These are phyloP conservation scores for Rosa persica DNA, from an alignment of 306 rosid genomes.

Conservation along the genomic window DNA sequence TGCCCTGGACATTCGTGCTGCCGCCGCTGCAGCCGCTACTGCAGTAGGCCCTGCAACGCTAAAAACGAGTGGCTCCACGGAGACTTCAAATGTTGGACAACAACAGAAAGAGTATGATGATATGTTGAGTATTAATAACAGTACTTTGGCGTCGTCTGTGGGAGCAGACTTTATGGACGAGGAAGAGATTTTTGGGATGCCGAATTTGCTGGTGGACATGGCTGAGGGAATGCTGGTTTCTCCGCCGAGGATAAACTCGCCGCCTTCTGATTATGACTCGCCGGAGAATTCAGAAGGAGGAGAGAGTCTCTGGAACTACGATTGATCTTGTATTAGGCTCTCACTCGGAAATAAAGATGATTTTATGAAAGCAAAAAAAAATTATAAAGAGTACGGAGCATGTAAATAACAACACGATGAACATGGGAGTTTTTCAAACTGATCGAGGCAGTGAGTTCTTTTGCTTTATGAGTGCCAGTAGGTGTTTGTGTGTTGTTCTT, in stretches of 20 bases:
- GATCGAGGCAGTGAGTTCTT: neutral
- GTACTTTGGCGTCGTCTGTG: conserved; percentile 3
- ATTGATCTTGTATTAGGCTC: conserved; percentile 22
- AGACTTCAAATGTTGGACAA: neutral
- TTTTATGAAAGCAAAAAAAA: neutral
- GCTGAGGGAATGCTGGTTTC: conserved; percentile 91
- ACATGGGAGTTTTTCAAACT: neutral
- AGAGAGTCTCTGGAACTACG: conserved; percentile 66
- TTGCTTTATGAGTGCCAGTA: conserved; percentile 8
- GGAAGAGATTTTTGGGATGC: conserved; percentile 80
- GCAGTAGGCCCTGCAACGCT: neutral
- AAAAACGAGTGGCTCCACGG: neutral
- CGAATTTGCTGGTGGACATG: conserved; percentile 79
- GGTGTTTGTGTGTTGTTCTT: neutral
- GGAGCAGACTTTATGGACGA: conserved; percentile 62
- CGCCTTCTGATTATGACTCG: conserved; percentile 38
- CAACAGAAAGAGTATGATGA: neutral
- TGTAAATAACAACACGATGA: conserved; percentile 2
- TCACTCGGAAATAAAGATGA: neutral
- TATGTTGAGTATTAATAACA: neutral
- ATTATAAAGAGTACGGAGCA: neutral
- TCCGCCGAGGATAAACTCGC: conserved; percentile 71
- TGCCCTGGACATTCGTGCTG: conserved; percentile 56
- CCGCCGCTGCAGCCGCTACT: conserved; percentile 54
- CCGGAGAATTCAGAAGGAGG: conserved; percentile 41